Evolutionary conservation across 495 filamentous ascomycete species (phyloP), one percentile per base, ranked within the genome.

Genomic region (Penicillium fimorum): DNA sequence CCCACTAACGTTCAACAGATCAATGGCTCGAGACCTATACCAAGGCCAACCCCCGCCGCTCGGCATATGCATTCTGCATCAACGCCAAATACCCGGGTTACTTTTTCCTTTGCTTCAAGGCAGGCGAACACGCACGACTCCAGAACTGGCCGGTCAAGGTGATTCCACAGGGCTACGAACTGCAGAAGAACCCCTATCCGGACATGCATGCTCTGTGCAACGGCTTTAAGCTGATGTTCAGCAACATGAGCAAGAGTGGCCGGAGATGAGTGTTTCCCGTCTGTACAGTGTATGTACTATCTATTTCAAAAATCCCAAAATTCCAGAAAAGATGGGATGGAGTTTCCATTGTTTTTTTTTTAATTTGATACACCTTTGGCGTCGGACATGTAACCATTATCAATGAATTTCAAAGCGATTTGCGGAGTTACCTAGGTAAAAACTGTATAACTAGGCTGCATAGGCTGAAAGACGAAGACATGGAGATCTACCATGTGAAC

Each of bases 151-250:
- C 83, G 8, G 91, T 98, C 55, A 92, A 92, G 66, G 86, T 97
- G 37, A 84, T 97, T 13, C 95, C 94, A 2, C 86, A 92, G 54
- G 87, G 85, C 15, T 98, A 89, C 64, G 92, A 97, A 75, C 79
- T 98, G 56, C 82, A 89, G 67, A 87, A 86, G 63, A 87, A 87
- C 63, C 81, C 84, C 29, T 98, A 97, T 66, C 93, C 94, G 5
- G 91, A 97, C 65, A 95, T 97, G 88, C 79, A 86, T 61, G 90
- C 91, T 20, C 78, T 98, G 48, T 96, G 91, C 77, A 98, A 98
- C 78, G 93, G 85, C 10, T 88, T 88, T 73, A 88, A 88, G 70
- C 42, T 85, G 68, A 70, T 87, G 44, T 85, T 84, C 63, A 73
- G 64, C 43, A 83, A 82, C 55, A 79, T 81, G 79, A 54, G 43